Evolutionary conservation across 768 basidiomycete species (phyloP), one percentile per base, ranked within the genome.

Genomic region (Leccinellum luteum): DNA sequence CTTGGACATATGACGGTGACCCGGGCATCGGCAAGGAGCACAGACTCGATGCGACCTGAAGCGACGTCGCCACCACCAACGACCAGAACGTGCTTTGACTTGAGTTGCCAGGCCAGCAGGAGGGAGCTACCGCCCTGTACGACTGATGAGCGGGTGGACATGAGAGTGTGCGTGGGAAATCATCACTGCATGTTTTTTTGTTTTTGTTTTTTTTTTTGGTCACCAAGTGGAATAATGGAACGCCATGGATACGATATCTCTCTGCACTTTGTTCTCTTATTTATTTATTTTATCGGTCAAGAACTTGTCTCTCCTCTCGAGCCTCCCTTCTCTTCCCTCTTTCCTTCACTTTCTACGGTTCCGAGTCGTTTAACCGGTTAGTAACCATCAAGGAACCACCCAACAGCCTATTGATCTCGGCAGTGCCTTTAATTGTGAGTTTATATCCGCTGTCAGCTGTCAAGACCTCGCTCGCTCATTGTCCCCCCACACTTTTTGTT

Each of bases 21-120:
- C 38, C 75, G 75, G 1, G 92, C 92, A 60, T 90, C 90, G 9
- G 94, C 85, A 54, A 78, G 78, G 62, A 99, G 87, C 63, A 95
- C 81, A 61, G 92, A 90, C 66, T 90, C 87, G 54, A 98, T 81
- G 54, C 97, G 86, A 52, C 90, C 85, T 3, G 93, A 86, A 3
- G 94, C 96, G 51, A 99, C 90, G 57, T 89, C 85, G 49, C 97
- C 97, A 9, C 96, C 97, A 44, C 97, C 97, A 63, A 98, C 84
- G 65, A 98, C 83, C 67, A 98, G 87, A 48, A 97, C 92, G 19
- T 77, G 80, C 64, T 90, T 93, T 64, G 81, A 76, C 57, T 83
- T 85, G 71, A 98, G 88, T 72, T 96, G 94, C 90, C 92, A 97
- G 34, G 97, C 96, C 61, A 98, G 77, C 41, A 98, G 82, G 47